A percentile compares a stretch with the other conserved stretches of the same genome.
These are phyloP conservation scores for Aureobasidium pullulans DNA, from an alignment of 2,329 filamentous ascomycete species.

Conservation along the genomic window DNA sequence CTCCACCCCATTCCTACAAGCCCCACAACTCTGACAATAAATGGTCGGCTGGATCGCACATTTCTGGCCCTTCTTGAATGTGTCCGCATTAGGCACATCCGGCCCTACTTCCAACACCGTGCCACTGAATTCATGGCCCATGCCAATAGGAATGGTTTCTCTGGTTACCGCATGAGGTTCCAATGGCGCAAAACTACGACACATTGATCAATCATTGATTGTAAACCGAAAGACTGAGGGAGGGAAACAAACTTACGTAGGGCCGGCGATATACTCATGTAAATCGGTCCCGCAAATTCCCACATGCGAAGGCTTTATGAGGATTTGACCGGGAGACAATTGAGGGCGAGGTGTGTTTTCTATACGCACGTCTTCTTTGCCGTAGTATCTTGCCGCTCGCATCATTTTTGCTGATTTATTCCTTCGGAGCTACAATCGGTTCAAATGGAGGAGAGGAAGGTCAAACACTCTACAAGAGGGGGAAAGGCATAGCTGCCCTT, in stretches of 20 bases:
- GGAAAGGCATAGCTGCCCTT: not conserved
- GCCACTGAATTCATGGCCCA: constrained; percentile 61
- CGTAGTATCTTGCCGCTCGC: constrained; percentile 50
- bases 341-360: constrained; percentile 43
- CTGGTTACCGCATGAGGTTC: constrained; percentile 52
- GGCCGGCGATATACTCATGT: constrained; percentile 42
- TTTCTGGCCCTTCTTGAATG: constrained; percentile 45
- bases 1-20: constrained; percentile 45
- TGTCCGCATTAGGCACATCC: constrained; percentile 38
- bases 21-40: constrained; percentile 48
- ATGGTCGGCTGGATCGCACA: constrained; percentile 53
- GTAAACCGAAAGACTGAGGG: not conserved
- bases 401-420: constrained; percentile 26
- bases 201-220: constrained; percentile 19
- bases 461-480: not conserved
- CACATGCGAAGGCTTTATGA: constrained; percentile 2
- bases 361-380: constrained; percentile 48
- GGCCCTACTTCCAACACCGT: constrained; percentile 52
- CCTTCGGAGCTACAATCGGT: not conserved
- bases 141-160: constrained; percentile 32
- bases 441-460: not conserved
- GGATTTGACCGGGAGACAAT: constrained; percentile 45
- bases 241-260: constrained; percentile 21
- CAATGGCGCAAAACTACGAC: constrained; percentile 41
- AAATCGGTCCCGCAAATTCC: constrained; percentile 8